A percentile compares a stretch with the other conserved stretches of the same genome.
Conservation (phyloP, 208 protist genomes). For the Trypanosomatidae sp. region DNA sequence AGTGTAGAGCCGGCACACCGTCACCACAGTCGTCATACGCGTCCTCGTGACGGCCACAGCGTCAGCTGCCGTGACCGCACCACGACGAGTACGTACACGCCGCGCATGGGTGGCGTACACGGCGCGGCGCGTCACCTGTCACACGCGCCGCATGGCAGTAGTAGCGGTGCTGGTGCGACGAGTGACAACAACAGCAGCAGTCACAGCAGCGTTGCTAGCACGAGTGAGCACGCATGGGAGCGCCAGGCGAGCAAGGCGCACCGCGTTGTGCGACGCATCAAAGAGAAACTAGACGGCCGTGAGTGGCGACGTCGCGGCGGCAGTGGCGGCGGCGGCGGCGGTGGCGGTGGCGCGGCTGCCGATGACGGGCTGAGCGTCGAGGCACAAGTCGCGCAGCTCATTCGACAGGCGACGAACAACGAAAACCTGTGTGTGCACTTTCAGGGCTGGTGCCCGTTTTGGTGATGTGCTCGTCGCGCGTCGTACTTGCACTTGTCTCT, state of each 20-base stretch:
- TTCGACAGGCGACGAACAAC: constrained; percentile 94
- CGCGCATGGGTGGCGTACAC: no score
- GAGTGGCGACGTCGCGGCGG: constrained; percentile 80
- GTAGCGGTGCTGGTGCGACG: no score
- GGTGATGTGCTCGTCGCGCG: constrained; percentile 42
- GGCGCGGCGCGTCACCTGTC: no score
- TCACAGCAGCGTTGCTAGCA: not conserved
- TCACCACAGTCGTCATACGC: no score
- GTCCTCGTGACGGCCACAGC: no score
- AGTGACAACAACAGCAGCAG: no score
- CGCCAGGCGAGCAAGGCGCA: constrained; percentile 91
- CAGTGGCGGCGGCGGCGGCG: not conserved
- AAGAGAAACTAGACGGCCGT: constrained; percentile 95
- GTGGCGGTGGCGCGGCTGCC: constrained; percentile 1
- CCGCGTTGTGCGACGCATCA: constrained; percentile 93
- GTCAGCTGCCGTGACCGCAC: no score
- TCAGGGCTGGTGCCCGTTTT: constrained; percentile 98
- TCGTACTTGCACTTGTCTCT: not conserved
- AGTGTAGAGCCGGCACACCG: no score
- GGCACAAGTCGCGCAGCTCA: constrained; percentile 89
- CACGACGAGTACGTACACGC: no score
- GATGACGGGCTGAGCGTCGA: constrained; percentile 67
- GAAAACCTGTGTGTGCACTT: constrained; percentile 99
- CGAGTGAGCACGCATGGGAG: constrained; percentile 2
- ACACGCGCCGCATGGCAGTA: no score